phyloP scores from a whole-genome alignment of 176 grass and related monocot species.

The Avena insularis region DNA sequence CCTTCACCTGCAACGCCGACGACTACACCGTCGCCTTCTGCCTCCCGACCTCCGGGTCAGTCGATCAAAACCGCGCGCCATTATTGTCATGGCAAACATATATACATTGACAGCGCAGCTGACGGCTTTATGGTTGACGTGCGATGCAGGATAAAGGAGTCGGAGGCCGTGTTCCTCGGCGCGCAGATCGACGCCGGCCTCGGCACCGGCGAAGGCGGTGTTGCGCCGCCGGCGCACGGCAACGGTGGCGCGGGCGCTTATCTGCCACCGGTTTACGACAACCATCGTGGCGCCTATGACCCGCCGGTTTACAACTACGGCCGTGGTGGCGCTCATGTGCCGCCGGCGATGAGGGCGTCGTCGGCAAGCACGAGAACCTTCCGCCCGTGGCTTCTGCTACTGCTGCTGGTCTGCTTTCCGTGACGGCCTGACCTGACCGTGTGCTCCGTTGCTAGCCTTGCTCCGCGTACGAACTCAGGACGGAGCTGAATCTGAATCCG shows the following conservation, averaged over 20 bases:
- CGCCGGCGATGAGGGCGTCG: constrained; percentile 32
- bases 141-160: constrained; percentile 52
- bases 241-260: not conserved
- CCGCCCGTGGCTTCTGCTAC: constrained; percentile 26
- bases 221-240: constrained; percentile 22
- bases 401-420: constrained; percentile 3
- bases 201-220: not conserved
- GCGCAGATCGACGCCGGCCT: constrained; percentile 38
- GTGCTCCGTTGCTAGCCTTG: not conserved
- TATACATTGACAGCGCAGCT: not conserved
- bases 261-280: constrained; percentile 7
- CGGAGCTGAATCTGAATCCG: not conserved
- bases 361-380: constrained; percentile 7
- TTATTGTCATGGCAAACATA: not conserved
- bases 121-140: not conserved
- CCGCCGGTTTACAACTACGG: constrained; percentile 42
- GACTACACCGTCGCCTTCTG: constrained; percentile 91
- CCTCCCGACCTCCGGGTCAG: constrained; percentile 50
- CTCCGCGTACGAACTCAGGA: not conserved
- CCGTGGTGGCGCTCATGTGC: constrained; percentile 6
- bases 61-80: not conserved
- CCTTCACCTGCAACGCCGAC: constrained; percentile 80
- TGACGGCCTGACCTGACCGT: not conserved
- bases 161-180: constrained; percentile 51
- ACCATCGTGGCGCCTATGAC: not conserved